Conservation (phyloP, 1,139 yeast species). For the Yamadazyma sp. region DNA sequence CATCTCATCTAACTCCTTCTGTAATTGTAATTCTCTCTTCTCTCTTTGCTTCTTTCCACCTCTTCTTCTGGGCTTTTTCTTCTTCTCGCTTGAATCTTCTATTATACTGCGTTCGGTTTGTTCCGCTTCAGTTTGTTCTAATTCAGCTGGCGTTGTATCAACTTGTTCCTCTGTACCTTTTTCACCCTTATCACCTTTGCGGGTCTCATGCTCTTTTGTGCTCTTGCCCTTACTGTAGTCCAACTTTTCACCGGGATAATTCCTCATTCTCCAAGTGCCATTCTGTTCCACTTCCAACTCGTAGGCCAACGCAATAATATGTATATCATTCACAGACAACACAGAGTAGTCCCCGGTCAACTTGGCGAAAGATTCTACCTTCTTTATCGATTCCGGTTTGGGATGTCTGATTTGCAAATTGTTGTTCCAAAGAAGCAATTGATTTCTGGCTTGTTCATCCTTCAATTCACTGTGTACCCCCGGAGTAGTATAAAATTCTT, state of each 20-base stretch:
- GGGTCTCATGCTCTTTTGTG: constrained; percentile 2
- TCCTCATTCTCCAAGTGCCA: constrained; percentile 71
- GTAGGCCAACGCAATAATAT: constrained; percentile 85
- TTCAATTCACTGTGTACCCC: constrained; percentile 84
- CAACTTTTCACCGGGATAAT: constrained; percentile 63
- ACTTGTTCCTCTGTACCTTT: constrained; percentile 11
- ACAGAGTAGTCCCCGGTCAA: constrained; percentile 91
- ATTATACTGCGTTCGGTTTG: constrained; percentile 11
- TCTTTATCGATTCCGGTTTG: constrained; percentile 56
- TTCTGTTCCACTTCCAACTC: constrained; percentile 77
- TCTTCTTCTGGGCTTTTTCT: constrained; percentile 54
- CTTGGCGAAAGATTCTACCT: constrained; percentile 74
- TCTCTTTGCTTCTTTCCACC: constrained; percentile 66
- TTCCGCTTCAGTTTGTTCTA: constrained; percentile 25
- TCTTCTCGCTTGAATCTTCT: constrained; percentile 7
- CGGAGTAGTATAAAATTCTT: constrained; percentile 80
- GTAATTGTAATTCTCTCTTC: constrained; percentile 45
- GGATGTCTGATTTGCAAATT: constrained; percentile 72
- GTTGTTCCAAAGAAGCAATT: constrained; percentile 77
- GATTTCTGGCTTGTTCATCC: constrained; percentile 82
- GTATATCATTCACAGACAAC: constrained; percentile 86
- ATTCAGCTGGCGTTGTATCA: constrained; percentile 16
- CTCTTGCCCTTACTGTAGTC: constrained; percentile 13
- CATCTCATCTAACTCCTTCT: constrained; percentile 22
- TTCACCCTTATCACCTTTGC: neutral